Conservation (phyloP, 2,329 filamentous ascomycete genomes). For the Alternaria sp. region DNA sequence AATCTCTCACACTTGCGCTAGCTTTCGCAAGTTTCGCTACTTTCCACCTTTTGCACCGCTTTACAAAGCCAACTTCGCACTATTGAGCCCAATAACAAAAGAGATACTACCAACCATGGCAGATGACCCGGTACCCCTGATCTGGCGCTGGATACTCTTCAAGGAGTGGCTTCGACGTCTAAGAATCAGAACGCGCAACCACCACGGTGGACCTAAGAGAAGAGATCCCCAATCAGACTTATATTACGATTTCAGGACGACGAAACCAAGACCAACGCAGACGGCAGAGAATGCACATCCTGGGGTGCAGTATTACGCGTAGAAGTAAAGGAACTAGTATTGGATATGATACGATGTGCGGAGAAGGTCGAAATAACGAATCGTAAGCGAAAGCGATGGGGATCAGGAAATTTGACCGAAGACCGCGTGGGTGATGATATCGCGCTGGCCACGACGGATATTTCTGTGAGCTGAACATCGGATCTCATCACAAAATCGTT, state of each 20-base stretch:
- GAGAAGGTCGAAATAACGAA: neutral
- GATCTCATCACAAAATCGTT: neutral
- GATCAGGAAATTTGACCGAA: neutral
- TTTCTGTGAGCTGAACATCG: neutral
- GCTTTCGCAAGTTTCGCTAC: no score
- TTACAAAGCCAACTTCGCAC: no score
- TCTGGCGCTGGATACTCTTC: neutral
- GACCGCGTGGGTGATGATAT: neutral
- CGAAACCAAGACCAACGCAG: neutral
- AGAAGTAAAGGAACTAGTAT: neutral
- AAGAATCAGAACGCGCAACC: conserved; percentile 3
- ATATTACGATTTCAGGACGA: conserved; percentile 11
- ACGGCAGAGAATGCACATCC: conserved; percentile 5
- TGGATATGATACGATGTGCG: neutral
- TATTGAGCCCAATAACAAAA: neutral
- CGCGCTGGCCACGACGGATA: neutral
- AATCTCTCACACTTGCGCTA: neutral
- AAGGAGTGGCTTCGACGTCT: conserved; percentile 7
- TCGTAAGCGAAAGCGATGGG: neutral
- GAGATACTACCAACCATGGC: neutral
- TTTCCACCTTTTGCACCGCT: neutral
- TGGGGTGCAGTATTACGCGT: conserved; percentile 3
- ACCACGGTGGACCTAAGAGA: conserved; percentile 2
- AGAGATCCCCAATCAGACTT: conserved; percentile 3
- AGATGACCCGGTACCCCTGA: neutral